Evolutionary conservation across 805 yeast species (phyloP), one percentile per base, ranked within the genome.

Genomic region (Wickerhamomyces ciferrii): DNA sequence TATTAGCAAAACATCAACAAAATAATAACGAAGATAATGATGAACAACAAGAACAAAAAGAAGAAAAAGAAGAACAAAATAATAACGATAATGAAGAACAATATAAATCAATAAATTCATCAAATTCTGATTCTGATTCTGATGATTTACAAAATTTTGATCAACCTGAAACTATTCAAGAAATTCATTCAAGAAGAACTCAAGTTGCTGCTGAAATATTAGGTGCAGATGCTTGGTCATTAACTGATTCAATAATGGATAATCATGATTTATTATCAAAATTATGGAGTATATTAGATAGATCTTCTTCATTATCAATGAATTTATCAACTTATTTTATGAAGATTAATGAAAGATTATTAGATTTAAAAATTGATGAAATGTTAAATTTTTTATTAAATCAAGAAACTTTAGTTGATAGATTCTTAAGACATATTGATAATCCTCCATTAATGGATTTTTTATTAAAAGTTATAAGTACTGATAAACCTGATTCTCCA

Each of bases 361-460:
- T 94, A 52, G 97, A 91, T 59, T 89, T 87, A 75, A 85, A 91
- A 63, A 83, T 88, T 66, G 89, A 83, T 47, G 92, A 86, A 53
- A 80, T 90, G 79, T 68, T 81, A 44, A 66, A 68, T 17, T 92
- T 87, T 60, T 78, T 94, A 41, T 66, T 88, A 44, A 71, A 78
- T 29, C 90, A 86, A 60, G 74, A 78, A 1, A 70, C 75, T 53
- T 70, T 94, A 49, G 96, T 90, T 32, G 87, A 84, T 55, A 76
- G 87, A 50, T 89, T 92, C 62, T 71, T 92, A 65, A 76, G 75
- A 45, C 96, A 92, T 65, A 81, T 94, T 48, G 97, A 90, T 57
- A 87, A 91, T 48, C 97, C 98, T 3, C 90, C 96, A 43, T 67
- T 94, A 48, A 91, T 92, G 91, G 99, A 94, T 66, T 88, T 92